phyloP scores from a whole-genome alignment of 805 yeast genomes.

The Pichia nanzhaoensis region DNA sequence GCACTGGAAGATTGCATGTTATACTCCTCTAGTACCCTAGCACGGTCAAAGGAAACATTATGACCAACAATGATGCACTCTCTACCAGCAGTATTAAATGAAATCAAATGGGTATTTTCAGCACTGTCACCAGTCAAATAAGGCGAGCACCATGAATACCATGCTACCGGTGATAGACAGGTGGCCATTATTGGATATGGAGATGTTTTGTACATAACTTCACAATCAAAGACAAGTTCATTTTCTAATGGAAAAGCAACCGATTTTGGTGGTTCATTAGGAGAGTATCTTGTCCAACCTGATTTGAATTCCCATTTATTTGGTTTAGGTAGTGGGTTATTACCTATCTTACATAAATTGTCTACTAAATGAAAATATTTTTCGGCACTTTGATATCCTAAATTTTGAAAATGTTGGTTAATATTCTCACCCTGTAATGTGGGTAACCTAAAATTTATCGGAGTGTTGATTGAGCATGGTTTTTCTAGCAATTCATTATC shows the following conservation, averaged over 20 bases:
- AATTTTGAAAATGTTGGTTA: constrained; percentile 77
- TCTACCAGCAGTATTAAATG: constrained; percentile 34
- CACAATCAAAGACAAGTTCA: constrained; percentile 81
- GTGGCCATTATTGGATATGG: constrained; percentile 75
- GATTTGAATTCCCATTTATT: constrained; percentile 47
- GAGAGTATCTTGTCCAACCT: constrained; percentile 79
- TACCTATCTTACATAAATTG: constrained; percentile 33
- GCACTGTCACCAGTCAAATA: constrained; percentile 52
- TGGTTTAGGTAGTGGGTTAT: constrained; percentile 36
- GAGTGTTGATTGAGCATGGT: constrained; percentile 53
- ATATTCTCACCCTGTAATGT: constrained; percentile 61
- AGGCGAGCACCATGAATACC: constrained; percentile 97
- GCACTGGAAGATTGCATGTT: constrained; percentile 57
- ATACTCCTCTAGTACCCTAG: constrained; percentile 81
- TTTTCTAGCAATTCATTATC: constrained; percentile 70
- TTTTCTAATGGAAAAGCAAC: constrained; percentile 70
- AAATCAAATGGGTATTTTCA: constrained; percentile 59
- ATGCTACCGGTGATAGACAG: constrained; percentile 68
- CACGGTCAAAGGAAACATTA: constrained; percentile 86
- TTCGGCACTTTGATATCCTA: constrained; percentile 54
- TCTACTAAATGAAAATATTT: constrained; percentile 53
- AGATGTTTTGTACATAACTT: constrained; percentile 69
- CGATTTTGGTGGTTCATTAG: constrained; percentile 42
- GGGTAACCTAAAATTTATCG: constrained; percentile 61
- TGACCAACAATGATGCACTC: constrained; percentile 77